Evolutionary conservation across 2,329 filamentous ascomycete species (phyloP), one percentile per base, ranked within the genome.

Genomic region (Neospermospora avenae): DNA sequence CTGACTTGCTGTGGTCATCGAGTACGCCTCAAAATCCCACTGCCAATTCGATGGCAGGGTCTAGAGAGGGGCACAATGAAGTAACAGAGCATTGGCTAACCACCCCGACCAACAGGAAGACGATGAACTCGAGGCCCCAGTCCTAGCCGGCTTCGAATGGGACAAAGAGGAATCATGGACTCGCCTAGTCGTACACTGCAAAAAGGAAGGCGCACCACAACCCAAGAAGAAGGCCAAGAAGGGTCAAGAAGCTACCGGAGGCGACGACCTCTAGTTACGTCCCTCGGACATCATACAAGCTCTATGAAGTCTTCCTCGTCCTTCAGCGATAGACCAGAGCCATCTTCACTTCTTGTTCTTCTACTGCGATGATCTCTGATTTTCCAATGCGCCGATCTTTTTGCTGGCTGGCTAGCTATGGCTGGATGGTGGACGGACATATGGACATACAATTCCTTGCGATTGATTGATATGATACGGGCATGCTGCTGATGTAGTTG

Each of bases 111-210:
- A 18, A 63, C 69, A 96, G 93, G 84, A 88, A 63, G 93, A 98
- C 71, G 93, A 98, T 74, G 93, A 97, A 76, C 82, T 98, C 63
- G 90, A 93, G 58, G 81, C 84, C 67, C 91, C 93, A 65, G 91
- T 93, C 81, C 87, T 98, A 68, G 88, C 88, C 71, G 93, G 93
- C 67, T 97, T 98, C 79, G 92, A 96, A 81, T 97, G 93, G 93
- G 90, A 96, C 77, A 90, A 89, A 75, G 89, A 96, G 69, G 91
- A 96, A 77, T 91, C 86, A 73, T 96, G 91, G 87, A 93, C 90
- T 57, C 84, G 86, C 66, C 83, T 98, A 72, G 81, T 96, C 70
- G 92, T 97, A 65, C 92, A 95, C 77, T 89, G 93, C 74, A 87
- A 88, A 75, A 87, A 86, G 76, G 83, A 88, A 69, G 85, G 84